Evolutionary conservation across 148 eudicot species (phyloP), one percentile per base, ranked within the genome.

Genomic region (Silene uniflora): DNA sequence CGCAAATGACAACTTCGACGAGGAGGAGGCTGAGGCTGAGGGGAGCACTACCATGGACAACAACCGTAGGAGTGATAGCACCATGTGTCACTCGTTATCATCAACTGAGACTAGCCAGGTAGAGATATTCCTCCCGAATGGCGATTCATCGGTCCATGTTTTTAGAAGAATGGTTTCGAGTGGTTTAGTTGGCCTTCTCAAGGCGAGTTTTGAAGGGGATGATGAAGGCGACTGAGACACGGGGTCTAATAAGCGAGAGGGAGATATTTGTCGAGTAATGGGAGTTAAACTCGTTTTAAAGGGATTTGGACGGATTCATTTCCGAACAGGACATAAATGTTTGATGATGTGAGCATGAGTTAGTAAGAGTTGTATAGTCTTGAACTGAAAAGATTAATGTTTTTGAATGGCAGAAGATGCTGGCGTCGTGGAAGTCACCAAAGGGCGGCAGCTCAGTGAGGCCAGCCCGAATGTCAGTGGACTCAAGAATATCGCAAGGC

Each of bases 111-210:
- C 47, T 68, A 68, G 55, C 17, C 83, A 86, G 0, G 91, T 88
- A 0, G 99, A 95, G 81, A 88, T 80, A 78, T 87, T 88, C 72
- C 87, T 95, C 44, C 78, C 91, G 18, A 90, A 92, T 77, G 99
- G 99, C 0, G 99, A 95, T 77, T 90, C 97, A 92, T 55, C 93
- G 98, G 32, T 94, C 96, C 49, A 85, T 87, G 85, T 88, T 92
- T 70, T 49, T 35, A 35, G 4, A 35, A 35, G 42, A 35, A 35
- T 35, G 42, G 42, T 35, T 35, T 35, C 6, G 0, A 35, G 6
- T 1, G 32, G 32, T 29, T 29, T 29, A 29, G 32, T 29, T 29
- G 32, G 32, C 32, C 32, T 29, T 29, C 32, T 29, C 4, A 29
- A 29, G 32, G 32, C 32, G 32, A n/a, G n/a, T n/a, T n/a, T n/a